Evolutionary conservation across 2,329 filamentous ascomycete genomes (phyloP).

Genomic region (Rhytidhysteron rufulum): DNA sequence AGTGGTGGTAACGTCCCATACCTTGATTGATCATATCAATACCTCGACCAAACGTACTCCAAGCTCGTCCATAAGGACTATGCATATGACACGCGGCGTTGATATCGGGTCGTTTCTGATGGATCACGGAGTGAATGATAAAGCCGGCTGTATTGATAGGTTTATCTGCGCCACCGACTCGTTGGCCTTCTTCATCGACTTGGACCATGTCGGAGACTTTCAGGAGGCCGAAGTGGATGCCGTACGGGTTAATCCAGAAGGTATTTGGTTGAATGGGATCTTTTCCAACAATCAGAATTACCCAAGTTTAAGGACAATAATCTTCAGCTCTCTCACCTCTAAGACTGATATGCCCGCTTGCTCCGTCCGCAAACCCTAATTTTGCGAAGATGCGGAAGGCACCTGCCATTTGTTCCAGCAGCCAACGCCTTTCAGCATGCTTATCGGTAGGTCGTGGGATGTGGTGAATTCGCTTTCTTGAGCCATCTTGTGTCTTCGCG

Average conservation of each 20-base stretch:
- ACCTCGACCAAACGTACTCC: constrained; percentile 39
- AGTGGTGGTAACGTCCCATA: too few relatives aligned
- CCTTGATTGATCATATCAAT: constrained; percentile 45
- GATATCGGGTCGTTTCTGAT: constrained; percentile 42
- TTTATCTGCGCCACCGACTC: constrained; percentile 38
- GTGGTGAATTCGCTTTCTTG: too few relatives aligned
- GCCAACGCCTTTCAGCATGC: constrained; percentile 38
- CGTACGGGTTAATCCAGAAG: constrained; percentile 42
- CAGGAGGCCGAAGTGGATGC: constrained; percentile 40
- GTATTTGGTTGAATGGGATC: constrained; percentile 36
- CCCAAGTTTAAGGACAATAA: not conserved
- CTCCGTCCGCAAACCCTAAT: constrained; percentile 39
- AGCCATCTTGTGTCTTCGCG: too few relatives aligned
- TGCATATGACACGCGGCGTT: constrained; percentile 45
- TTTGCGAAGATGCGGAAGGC: constrained; percentile 44
- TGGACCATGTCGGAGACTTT: constrained; percentile 46
- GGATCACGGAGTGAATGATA: constrained; percentile 44
- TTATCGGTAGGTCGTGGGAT: constrained; percentile 32
- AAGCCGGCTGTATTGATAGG: constrained; percentile 45
- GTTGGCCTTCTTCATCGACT: constrained; percentile 41
- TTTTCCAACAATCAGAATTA: too few relatives aligned
- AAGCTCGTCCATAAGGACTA: constrained; percentile 43
- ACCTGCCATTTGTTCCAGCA: constrained; percentile 42
- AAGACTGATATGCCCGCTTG: constrained; percentile 41
- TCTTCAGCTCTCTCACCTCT: constrained; percentile 17